Conservation (phyloP, 441 rosid genomes). For the Arabidopsis hybrid region DNA sequence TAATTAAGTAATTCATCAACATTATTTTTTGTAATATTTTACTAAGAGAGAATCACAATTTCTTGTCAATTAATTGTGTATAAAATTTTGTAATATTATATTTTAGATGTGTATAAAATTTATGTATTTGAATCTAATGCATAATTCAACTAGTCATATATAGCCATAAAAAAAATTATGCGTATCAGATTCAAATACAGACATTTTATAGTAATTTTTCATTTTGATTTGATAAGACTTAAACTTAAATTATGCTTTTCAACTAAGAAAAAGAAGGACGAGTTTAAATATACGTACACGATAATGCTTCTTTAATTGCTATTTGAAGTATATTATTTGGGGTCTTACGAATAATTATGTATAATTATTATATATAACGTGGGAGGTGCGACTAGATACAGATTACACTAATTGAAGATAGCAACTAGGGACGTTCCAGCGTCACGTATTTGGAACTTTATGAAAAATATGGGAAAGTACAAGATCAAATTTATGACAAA, state of each 20-base stretch:
- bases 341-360: slow-evolving; percentile 7
- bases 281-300: slow-evolving; percentile 3
- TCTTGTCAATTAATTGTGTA: not conserved
- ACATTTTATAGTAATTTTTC: not conserved
- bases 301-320: slow-evolving; percentile 16
- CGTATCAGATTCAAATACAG: not conserved
- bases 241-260: not conserved
- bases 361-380: slow-evolving; percentile 12
- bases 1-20: not conserved
- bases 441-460: slow-evolving; percentile 31
- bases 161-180: not conserved
- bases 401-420: slow-evolving; percentile 19
- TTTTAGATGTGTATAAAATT: too few species aligned
- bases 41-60: not conserved
- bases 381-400: slow-evolving; percentile 21
- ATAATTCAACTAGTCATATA: too few species aligned
- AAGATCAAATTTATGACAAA: slow-evolving; percentile 35
- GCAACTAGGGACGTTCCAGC: slow-evolving; percentile 27
- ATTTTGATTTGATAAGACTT: not conserved
- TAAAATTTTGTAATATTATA: too few species aligned
- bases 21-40: not conserved
- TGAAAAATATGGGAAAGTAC: slow-evolving; percentile 7
- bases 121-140: not conserved
- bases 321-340: slow-evolving; percentile 18
- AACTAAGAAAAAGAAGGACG: not conserved